Base-by-base conservation (phyloP, 441 rosid species). In the Croton laevigatus region DNA sequence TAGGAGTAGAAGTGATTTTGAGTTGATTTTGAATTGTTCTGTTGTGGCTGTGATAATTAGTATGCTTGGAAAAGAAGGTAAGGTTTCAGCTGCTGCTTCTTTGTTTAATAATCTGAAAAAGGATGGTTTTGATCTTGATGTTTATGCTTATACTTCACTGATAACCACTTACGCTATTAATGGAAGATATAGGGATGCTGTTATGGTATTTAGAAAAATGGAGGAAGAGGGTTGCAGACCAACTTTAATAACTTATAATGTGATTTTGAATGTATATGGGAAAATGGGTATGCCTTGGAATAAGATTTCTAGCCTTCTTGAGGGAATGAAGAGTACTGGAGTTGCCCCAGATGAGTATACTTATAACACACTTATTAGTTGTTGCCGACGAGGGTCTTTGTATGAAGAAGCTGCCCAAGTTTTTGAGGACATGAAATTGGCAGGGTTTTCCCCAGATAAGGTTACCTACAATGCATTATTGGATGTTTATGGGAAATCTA, bases 221-320 rank as follows among this genome's bases (percentile, higher is more conserved):
- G 91, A 87, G 74, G 96, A 91, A 81, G 94, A 86, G 72, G 93
- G 89, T 19, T 88, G 87, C 62, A 81, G 75, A 59, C 97, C 97
- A 12, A 91, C 92, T 77, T 80, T 94, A 83, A 84, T 92, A 8
- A 91, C 97, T 55, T 91, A 94, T 65, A 94, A 94, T 73, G 91
- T 94, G 65, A 72, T 90, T 59, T 73, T 94, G 81, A 86, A 94
- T 76, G 91, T 89, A 69, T 87, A 85, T 76, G 97, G 98, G 51
- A 90, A 94, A 81, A 90, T 94, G 94, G 98, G 97, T 54, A 90
- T 88, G 94, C 87, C 91, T n/a, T 94, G 98, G 98, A 87, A 75
- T 77, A 88, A 85, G 82, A 83, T 89, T 66, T 79, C 58, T n/a
- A 83, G 79, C 61, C 82, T 91, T 27, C 81, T 88, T 12, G 81